phyloP scores from a whole-genome alignment of 805 yeast genomes.

The Metschnikowia anglica region DNA sequence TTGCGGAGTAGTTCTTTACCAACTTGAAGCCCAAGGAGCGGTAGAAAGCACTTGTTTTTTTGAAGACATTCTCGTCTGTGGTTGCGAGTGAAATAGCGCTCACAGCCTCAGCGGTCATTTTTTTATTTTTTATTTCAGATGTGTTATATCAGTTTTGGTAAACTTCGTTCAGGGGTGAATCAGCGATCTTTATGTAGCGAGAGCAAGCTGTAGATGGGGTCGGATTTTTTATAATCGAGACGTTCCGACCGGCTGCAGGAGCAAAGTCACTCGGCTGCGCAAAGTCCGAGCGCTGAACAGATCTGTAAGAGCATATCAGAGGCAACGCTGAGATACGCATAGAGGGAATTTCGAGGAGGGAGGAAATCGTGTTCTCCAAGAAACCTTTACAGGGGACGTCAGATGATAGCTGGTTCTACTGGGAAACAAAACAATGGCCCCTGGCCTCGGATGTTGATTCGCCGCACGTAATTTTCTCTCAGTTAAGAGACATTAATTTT shows the following conservation, averaged over 20 bases:
- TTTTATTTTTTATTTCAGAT: not conserved
- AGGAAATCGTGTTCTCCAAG: too few species aligned
- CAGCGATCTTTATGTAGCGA: conserved; percentile 1
- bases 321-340: not conserved
- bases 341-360: not conserved
- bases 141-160: too few species aligned
- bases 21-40: conserved; percentile 58
- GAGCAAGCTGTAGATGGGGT: conserved; percentile 5
- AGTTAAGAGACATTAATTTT: too few species aligned
- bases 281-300: conserved; percentile 16
- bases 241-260: conserved; percentile 8
- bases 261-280: conserved; percentile 18
- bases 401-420: too few species aligned
- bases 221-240: conserved; percentile 7
- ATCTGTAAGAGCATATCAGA: conserved; percentile 9
- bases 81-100: conserved; percentile 66
- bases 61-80: conserved; percentile 45
- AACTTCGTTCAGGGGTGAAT: not conserved
- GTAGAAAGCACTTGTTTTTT: conserved; percentile 55
- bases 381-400: too few species aligned
- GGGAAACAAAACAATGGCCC: too few species aligned
- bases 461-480: too few species aligned
- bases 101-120: conserved; percentile 29
- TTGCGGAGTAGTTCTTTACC: conserved; percentile 59
- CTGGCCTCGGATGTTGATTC: too few species aligned